Percentiles rank a stretch among this genome's conserved stretches.
Conservation (phyloP, 345 rosid species). For the Corchorus olitorius region DNA sequence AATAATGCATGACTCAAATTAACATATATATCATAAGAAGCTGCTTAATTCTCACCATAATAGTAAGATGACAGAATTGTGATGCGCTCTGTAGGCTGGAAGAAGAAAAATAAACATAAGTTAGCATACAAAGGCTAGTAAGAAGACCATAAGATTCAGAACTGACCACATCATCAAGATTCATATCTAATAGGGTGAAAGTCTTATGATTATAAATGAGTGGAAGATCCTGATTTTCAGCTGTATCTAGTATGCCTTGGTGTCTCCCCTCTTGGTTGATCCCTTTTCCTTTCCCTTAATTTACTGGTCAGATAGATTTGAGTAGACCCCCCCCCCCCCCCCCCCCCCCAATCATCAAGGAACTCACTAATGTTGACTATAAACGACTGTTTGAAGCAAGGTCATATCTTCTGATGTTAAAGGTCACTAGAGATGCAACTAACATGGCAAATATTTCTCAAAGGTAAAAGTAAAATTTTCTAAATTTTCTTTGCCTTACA, state of each 20-base stretch:
- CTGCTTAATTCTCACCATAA: constrained; percentile 47
- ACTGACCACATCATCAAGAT: neutral
- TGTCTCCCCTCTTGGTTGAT: no score
- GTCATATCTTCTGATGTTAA: no score
- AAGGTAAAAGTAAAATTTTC: neutral
- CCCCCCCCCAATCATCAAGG: neutral
- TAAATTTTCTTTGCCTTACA: neutral
- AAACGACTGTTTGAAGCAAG: neutral
- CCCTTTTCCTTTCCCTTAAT: no score
- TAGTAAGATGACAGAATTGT: constrained; percentile 85
- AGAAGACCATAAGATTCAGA: neutral
- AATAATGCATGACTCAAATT: neutral
- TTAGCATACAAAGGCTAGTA: constrained; percentile 2
- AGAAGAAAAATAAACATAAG: constrained; percentile 12
- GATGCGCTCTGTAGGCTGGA: constrained; percentile 78
- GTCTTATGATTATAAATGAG: neutral
- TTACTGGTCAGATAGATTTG: no score
- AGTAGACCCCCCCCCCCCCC: no score
- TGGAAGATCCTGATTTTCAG: no score
- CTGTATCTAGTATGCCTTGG: no score
- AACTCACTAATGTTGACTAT: no score
- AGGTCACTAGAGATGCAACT: neutral
- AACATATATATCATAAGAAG: neutral
- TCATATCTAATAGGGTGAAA: neutral
- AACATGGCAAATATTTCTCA: neutral